Evolutionary conservation across 2,329 filamentous ascomycete species (phyloP).

Genomic region (Myriosclerotinia duriaeana): DNA sequence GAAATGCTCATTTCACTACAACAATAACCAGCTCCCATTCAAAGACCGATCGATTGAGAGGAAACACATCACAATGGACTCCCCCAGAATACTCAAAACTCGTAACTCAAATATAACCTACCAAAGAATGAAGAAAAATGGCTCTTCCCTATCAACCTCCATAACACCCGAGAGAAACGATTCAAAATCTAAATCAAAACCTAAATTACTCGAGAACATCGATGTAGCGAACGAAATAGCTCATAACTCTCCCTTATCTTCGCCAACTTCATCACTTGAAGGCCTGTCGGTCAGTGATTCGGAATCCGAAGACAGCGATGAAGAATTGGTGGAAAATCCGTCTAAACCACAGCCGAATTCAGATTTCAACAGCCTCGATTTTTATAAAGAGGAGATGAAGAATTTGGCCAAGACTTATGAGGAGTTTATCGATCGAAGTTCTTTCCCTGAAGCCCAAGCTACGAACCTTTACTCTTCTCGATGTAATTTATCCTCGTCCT

Average conservation of each 20-base stretch:
- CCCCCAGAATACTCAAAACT: background rate
- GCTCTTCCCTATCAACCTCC: background rate
- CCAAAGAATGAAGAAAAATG: background rate
- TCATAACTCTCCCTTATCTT: background rate
- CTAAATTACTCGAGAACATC: background rate
- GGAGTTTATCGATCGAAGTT: conserved; percentile 4
- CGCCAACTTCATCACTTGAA: background rate
- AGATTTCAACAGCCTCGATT: background rate
- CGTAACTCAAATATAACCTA: conserved; percentile 14
- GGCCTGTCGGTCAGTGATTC: background rate
- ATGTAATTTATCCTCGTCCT: background rate
- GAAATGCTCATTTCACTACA: background rate
- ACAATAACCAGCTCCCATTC: background rate
- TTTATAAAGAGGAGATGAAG: conserved; percentile 4
- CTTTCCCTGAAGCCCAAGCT: background rate
- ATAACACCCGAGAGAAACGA: background rate
- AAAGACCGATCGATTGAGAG: background rate
- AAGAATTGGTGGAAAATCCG: background rate
- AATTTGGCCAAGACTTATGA: conserved; percentile 5
- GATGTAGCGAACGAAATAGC: background rate
- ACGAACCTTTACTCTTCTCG: background rate
- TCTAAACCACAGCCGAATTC: background rate
- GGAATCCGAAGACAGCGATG: conserved; percentile 14
- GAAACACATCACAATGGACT: background rate
- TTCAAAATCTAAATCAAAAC: background rate